Evolutionary conservation across 2,329 filamentous ascomycete genomes (phyloP).

Genomic region (Ceratocystis diversiconidia): DNA sequence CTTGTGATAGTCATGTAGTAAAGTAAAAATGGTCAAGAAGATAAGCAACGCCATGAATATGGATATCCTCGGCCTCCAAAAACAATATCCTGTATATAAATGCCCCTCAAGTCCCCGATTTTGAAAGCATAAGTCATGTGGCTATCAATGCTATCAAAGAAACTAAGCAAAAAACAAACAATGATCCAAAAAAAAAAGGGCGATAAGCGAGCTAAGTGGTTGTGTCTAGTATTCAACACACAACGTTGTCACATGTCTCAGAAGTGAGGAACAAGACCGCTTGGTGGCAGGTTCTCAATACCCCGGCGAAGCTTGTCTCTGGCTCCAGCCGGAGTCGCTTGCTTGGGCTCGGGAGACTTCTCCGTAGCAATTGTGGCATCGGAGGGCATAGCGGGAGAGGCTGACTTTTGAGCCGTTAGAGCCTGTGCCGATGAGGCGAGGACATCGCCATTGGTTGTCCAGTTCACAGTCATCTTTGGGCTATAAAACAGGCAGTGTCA

Average conservation of each 20-base stretch:
- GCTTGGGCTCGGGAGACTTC: conserved; percentile 14
- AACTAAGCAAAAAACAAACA: not conserved
- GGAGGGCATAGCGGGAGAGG: conserved; percentile 11
- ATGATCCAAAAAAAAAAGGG: conserved; percentile 5
- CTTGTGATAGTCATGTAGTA: not conserved
- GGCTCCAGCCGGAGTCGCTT: conserved; percentile 9
- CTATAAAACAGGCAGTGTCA: conserved; percentile 5
- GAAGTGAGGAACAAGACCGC: conserved; percentile 3
- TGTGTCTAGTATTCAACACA: not conserved
- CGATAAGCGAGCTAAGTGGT: not conserved
- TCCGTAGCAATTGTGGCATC: conserved; percentile 10
- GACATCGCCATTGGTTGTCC: conserved; percentile 8
- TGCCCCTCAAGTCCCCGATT: not conserved
- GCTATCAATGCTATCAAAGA: not conserved
- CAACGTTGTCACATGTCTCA: not conserved
- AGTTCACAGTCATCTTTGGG: conserved; percentile 12
- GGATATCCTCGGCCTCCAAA: not conserved
- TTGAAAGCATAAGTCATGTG: not conserved
- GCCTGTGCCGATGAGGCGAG: not conserved
- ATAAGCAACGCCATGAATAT: not conserved
- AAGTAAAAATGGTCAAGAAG: conserved; percentile 12
- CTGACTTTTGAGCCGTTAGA: conserved; percentile 10
- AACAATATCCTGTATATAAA: conserved; percentile 1
- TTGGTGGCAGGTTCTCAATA: conserved; percentile 17
- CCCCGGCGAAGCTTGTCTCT: conserved; percentile 16